Conservation (phyloP, 768 basidiomycete genomes). For the Dentipellis sp. region DNA sequence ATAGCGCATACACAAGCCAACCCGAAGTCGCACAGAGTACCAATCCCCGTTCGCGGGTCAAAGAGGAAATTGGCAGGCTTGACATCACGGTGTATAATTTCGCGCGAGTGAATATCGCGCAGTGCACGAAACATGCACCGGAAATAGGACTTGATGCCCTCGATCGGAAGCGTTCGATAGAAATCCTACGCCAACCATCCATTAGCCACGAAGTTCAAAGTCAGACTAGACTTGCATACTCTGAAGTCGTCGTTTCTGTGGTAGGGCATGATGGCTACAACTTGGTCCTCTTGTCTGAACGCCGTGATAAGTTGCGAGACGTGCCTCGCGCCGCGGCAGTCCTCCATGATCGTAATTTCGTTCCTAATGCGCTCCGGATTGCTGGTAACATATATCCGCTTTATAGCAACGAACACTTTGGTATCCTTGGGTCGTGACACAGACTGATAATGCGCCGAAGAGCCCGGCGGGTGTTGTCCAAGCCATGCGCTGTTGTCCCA, state of each 20-base stretch:
- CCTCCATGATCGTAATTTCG: conserved; percentile 85
- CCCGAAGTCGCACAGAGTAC: conserved; percentile 91
- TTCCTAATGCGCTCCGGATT: conserved; percentile 88
- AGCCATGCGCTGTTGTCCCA: conserved; percentile 75
- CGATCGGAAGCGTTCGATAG: conserved; percentile 63
- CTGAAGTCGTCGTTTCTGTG: conserved; percentile 89
- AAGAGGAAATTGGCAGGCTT: conserved; percentile 98
- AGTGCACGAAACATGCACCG: conserved; percentile 86
- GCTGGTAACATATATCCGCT: conserved; percentile 95
- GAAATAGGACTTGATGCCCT: conserved; percentile 78
- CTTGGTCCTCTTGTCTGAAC: conserved; percentile 84
- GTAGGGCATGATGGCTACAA: conserved; percentile 91
- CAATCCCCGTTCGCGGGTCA: conserved; percentile 74
- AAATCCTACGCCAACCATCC: conserved; percentile 49
- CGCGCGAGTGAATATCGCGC: conserved; percentile 77
- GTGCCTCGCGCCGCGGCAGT: conserved; percentile 76
- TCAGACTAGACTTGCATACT: conserved; percentile 38
- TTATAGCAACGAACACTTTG: conserved; percentile 83
- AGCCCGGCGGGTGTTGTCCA: conserved; percentile 49
- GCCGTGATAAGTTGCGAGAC: conserved; percentile 92
- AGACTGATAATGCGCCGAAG: conserved; percentile 61
- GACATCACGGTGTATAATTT: conserved; percentile 92
- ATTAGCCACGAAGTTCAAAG: background rate
- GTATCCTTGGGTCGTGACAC: conserved; percentile 28
- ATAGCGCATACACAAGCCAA: conserved; percentile 70